Base-by-base conservation (phyloP, 169 alveolate species). In the Plasmodium falciparum region DNA sequence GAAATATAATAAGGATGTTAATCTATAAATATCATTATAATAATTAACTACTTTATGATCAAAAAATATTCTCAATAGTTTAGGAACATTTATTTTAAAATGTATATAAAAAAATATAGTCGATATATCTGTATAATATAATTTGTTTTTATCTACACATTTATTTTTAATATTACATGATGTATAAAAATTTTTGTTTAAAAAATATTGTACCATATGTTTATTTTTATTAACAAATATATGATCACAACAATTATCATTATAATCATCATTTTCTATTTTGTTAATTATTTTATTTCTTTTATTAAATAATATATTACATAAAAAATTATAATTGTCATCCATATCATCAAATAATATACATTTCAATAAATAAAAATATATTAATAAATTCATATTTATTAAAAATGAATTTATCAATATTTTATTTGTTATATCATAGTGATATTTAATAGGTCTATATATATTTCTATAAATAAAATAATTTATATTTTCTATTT, bases 381-480 rank as follows among this genome's bases (percentile, higher is more conserved):
- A 76, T 2, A 56, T 17, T 65, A 76, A 39, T 11, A 76, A 15
- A 33, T 76, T 65, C n/a, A 65, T 65, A 3, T 65, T 76, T 9
- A 76, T 50, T 20, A 76, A 76, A 50, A 47, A 76, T 3, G 67
- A 65, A 52, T 43, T 26, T 3, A 76, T 69, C 13, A 76, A 70
- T 2, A 76, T 76, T 17, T 56, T 20, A 24, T 76, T 76, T 7
- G 66, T 56, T n/a, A 24, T 76, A 13, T 76, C 67, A 56, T 15
- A 76, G 12, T 76, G 89, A 26, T 76, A 15, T 7, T 76, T 50
- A 3, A 76, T 76, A n/a, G 89, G 89, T 12, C 15, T 50, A 43
- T 12, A 76, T 17, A 76, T 22, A 50, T 49, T 76, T 76, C 69
- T 63, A 70, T 76, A 76, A 4, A 76, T n/a, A 39, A 62, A 63